Percentiles rank a stretch among this genome's conserved stretches.
These are phyloP conservation scores for Tuber borchii DNA, from an alignment of 495 filamentous ascomycete species.

Conservation along the genomic window DNA sequence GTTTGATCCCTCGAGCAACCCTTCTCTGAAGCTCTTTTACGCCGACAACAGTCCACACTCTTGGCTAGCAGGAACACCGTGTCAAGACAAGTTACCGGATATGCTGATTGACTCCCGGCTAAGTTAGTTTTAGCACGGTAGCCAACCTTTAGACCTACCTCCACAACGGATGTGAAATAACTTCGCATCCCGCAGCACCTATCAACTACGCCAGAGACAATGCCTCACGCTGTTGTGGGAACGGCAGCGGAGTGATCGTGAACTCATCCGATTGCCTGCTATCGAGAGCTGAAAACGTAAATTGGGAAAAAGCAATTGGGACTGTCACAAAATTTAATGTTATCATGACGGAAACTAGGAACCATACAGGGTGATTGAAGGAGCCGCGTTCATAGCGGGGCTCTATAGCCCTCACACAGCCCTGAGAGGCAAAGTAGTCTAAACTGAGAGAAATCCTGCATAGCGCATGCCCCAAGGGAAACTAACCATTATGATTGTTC, in stretches of 20 bases:
- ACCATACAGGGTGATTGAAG: background rate
- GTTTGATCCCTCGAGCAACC: background rate
- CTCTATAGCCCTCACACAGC: background rate
- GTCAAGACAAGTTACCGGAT: background rate
- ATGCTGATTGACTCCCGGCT: background rate
- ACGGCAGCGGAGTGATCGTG: background rate
- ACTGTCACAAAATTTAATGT: background rate
- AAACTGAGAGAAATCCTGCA: background rate
- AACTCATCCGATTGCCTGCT: too few species aligned
- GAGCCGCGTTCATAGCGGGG: background rate
- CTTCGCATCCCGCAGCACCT: background rate
- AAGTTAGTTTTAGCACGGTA: background rate
- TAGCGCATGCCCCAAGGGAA: background rate
- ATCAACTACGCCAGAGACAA: background rate
- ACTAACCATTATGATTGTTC: rapidly evolving
- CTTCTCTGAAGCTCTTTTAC: background rate
- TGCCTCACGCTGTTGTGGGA: background rate
- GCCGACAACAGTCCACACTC: background rate
- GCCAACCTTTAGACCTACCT: background rate
- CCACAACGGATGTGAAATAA: background rate
- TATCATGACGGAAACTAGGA: background rate
- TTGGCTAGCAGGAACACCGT: background rate
- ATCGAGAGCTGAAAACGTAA: background rate
- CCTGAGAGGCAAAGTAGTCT: background rate
- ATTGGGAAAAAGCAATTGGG: background rate